These are phyloP conservation scores for Saposhnikovia divaricata DNA, from an alignment of 129 eudicot species.

Conservation along the genomic window DNA sequence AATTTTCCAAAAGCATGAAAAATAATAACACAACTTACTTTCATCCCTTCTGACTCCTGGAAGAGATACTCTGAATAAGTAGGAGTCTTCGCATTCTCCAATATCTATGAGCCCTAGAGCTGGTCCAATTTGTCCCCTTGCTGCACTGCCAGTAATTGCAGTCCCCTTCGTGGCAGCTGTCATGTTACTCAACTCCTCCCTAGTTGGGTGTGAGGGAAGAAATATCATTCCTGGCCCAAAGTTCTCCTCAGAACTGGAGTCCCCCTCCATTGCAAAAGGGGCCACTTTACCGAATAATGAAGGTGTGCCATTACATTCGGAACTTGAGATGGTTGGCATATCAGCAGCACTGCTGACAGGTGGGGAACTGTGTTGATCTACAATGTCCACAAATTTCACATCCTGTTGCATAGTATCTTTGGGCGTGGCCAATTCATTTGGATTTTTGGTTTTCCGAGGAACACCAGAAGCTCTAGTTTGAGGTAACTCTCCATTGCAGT, in stretches of 20 bases:
- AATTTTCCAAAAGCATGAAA: not conserved
- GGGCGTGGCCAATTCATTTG: not conserved
- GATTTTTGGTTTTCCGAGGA: constrained; percentile 13
- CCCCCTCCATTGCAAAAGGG: constrained; percentile 21
- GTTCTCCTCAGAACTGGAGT: constrained; percentile 19
- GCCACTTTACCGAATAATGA: constrained; percentile 3
- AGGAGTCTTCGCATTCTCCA: constrained; percentile 73
- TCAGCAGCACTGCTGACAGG: constrained; percentile 16
- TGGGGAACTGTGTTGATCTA: constrained; percentile 17
- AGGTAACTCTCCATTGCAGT: constrained; percentile 23
- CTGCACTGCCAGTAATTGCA: constrained; percentile 65
- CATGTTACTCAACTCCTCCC: constrained; percentile 54
- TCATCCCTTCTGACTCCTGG: constrained; percentile 93
- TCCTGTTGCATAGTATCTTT: constrained; percentile 9
- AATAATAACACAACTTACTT: constrained; percentile 35
- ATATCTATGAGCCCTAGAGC: constrained; percentile 62
- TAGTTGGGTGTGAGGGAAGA: constrained; percentile 52
- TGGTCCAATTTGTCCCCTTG: constrained; percentile 57
- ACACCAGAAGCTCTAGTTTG: constrained; percentile 14
- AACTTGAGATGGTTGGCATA: constrained; percentile 2
- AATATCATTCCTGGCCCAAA: constrained; percentile 51
- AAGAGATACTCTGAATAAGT: constrained; percentile 79
- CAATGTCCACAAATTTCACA: constrained; percentile 11
- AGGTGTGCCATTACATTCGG: constrained; percentile 4
- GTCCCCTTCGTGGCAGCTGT: constrained; percentile 54